phyloP scores from a whole-genome alignment of 148 eudicot genomes.

The Vaccinium myrtillus region DNA sequence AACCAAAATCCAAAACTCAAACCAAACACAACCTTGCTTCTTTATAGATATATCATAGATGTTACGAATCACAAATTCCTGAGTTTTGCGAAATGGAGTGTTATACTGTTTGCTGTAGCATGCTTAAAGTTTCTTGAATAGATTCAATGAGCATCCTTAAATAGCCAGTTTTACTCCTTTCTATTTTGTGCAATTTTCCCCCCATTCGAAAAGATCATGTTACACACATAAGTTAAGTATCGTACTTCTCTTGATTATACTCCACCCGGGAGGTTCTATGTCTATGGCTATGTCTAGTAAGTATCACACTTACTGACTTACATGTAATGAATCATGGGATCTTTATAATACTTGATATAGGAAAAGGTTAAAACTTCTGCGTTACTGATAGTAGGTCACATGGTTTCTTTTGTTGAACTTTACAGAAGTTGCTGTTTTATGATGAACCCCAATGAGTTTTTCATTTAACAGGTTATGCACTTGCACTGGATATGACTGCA shows the following conservation, averaged over 20 bases:
- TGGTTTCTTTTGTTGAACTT: background rate
- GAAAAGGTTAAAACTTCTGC: background rate
- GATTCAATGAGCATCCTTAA: too few species aligned
- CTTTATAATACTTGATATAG: background rate
- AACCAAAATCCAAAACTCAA: too few species aligned
- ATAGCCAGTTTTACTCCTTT: background rate
- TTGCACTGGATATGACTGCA: conserved; percentile 90
- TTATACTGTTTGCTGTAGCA: background rate
- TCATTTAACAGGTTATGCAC: conserved; percentile 63
- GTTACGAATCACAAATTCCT: background rate
- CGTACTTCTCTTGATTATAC: background rate
- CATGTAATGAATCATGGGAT: background rate
- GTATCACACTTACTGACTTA: background rate
- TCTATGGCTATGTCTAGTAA: background rate
- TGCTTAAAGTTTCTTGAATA: background rate
- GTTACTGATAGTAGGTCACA: background rate
- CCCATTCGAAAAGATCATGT: background rate
- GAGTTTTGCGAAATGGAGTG: background rate
- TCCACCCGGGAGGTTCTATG: background rate
- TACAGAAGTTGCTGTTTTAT: too few species aligned
- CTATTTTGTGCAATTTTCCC: background rate
- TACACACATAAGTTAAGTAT: background rate
- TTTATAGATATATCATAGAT: too few species aligned
- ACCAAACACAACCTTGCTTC: too few species aligned
- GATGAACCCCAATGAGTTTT: background rate